A percentile compares a stretch with the other conserved stretches of the same genome.
These are phyloP conservation scores for Chiua virens DNA, from an alignment of 768 basidiomycete species.

Conservation along the genomic window DNA sequence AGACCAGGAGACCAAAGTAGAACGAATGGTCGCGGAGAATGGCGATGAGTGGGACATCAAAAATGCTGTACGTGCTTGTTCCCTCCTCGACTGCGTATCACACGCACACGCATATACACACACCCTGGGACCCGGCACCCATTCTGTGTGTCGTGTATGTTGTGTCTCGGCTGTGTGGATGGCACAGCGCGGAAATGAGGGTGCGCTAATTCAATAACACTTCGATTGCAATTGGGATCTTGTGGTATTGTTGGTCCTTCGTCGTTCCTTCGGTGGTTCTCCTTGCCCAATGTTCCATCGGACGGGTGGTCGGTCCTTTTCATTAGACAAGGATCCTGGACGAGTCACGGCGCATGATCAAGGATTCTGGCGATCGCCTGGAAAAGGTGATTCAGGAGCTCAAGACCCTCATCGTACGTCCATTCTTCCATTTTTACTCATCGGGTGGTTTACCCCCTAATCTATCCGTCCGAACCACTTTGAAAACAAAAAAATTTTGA, in stretches of 20 bases:
- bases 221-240: too few relatives aligned
- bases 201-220: conserved; percentile 18
- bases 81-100: conserved; percentile 6
- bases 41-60: conserved; percentile 78
- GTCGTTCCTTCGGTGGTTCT: conserved; percentile 14
- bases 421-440: conserved; percentile 10
- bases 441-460: too few relatives aligned
- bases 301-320: background rate
- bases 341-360: conserved; percentile 81
- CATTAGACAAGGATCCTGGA: conserved; percentile 63
- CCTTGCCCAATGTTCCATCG: conserved; percentile 4
- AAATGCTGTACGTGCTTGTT: conserved; percentile 56
- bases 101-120: conserved; percentile 1
- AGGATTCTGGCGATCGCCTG: conserved; percentile 62
- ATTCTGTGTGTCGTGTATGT: conserved; percentile 8
- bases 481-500: too few relatives aligned
- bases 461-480: too few relatives aligned
- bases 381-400: conserved; percentile 63
- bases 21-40: conserved; percentile 57
- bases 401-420: conserved; percentile 64
- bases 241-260: background rate
- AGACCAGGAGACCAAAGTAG: conserved; percentile 56
- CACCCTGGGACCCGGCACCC: too few relatives aligned
- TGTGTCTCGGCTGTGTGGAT: background rate
- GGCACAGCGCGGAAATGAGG: conserved; percentile 32